Percentiles rank a stretch among this genome's conserved stretches.
phyloP scores from a whole-genome alignment of 2,329 filamentous ascomycete species.

The Cercospora sp. region DNA sequence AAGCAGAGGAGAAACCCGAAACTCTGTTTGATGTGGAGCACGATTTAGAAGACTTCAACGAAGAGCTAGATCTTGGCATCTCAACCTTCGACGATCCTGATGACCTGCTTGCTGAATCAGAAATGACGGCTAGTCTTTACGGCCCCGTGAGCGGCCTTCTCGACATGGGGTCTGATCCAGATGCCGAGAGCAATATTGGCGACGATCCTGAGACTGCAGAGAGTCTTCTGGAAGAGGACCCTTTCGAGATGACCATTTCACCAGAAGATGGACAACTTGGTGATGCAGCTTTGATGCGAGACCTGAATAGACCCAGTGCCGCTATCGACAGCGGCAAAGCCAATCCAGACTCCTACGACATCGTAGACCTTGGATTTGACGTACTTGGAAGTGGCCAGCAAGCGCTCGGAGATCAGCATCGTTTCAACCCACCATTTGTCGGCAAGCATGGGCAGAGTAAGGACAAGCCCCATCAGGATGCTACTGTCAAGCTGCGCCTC shows the following conservation, averaged over 20 bases:
- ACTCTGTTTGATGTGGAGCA: conserved; percentile 39
- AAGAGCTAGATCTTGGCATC: conserved; percentile 33
- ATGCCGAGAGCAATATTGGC: conserved; percentile 23
- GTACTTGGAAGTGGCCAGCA: conserved; percentile 31
- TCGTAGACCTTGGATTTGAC: conserved; percentile 40
- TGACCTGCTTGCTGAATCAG: conserved; percentile 41
- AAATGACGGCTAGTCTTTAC: conserved; percentile 38
- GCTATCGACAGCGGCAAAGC: conserved; percentile 22
- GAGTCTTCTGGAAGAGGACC: conserved; percentile 42
- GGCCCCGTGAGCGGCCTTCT: conserved; percentile 36
- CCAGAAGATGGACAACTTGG: conserved; percentile 33
- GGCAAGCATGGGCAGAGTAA: not conserved
- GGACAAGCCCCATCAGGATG: conserved; percentile 5
- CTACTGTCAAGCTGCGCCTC: conserved; percentile 70
- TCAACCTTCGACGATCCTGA: conserved; percentile 35
- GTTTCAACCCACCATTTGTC: conserved; percentile 36
- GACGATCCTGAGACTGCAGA: conserved; percentile 37
- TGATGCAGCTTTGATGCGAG: conserved; percentile 36
- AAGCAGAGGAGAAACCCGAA: conserved; percentile 62
- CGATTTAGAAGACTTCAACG: conserved; percentile 30
- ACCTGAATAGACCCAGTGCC: conserved; percentile 34
- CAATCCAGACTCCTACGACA: conserved; percentile 35
- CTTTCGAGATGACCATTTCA: conserved; percentile 40
- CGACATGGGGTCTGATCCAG: conserved; percentile 28
- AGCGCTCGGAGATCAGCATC: conserved; percentile 33